Conservation (phyloP, 768 basidiomycete species). For the Lentinula lateritia region DNA sequence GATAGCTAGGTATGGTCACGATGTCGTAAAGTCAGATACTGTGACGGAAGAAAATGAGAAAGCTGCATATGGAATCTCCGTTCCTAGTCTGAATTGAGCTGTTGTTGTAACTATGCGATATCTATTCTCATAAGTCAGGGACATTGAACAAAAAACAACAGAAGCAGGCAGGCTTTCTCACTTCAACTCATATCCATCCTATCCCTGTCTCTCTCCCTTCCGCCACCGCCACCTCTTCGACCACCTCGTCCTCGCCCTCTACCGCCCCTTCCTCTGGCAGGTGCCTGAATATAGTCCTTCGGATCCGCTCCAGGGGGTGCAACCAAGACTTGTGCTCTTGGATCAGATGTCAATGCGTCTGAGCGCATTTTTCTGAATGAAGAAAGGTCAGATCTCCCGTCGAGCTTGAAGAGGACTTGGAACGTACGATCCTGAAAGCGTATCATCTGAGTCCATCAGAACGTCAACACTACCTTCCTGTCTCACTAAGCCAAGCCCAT, state of each 20-base stretch:
- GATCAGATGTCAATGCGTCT: constrained; percentile 60
- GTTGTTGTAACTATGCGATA: too few relatives aligned
- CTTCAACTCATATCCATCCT: constrained; percentile 13
- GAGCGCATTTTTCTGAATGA: constrained; percentile 75
- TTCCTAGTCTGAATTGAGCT: too few relatives aligned
- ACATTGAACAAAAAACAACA: too few relatives aligned
- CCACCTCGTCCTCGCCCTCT: constrained; percentile 30
- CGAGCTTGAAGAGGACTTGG: neutral
- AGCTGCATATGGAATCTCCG: too few relatives aligned
- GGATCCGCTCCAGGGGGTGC: constrained; percentile 64
- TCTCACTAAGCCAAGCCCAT: constrained; percentile 48
- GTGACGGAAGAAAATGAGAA: too few relatives aligned
- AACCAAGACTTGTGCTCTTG: constrained; percentile 64
- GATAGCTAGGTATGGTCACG: too few relatives aligned
- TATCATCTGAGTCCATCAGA: constrained; percentile 45
- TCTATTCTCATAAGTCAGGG: too few relatives aligned
- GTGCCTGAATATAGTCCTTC: constrained; percentile 39
- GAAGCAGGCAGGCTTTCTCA: neutral
- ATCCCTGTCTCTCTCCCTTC: constrained; percentile 24
- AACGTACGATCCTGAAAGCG: constrained; percentile 53
- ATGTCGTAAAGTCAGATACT: too few relatives aligned
- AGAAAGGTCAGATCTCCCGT: neutral
- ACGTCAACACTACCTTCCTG: constrained; percentile 53
- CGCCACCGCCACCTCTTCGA: constrained; percentile 32
- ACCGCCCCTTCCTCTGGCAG: constrained; percentile 18